phyloP scores from a whole-genome alignment of 495 filamentous ascomycete genomes.

The Xylaria telfairii region DNA sequence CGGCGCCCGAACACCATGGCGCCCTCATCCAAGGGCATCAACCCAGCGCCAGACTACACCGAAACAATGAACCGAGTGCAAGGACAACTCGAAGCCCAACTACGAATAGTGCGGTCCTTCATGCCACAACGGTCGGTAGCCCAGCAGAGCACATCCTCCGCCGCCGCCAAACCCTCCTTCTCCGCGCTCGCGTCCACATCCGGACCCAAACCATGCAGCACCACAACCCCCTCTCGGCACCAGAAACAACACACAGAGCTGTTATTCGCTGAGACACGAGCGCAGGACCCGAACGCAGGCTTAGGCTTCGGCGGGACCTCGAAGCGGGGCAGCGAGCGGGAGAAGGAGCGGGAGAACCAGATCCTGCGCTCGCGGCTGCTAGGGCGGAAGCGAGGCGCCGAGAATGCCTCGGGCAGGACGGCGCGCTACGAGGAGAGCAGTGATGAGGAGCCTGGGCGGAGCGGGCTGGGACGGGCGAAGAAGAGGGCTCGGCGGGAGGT shows the following conservation, averaged over 20 bases:
- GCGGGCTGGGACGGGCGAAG: conserved; percentile 58
- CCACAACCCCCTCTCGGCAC: too few relatives aligned
- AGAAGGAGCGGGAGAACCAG: conserved; percentile 30
- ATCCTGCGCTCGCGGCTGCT: conserved; percentile 41
- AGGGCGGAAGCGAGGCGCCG: conserved; percentile 33
- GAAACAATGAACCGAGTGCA: conserved; percentile 46
- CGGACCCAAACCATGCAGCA: too few relatives aligned
- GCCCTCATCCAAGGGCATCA: conserved; percentile 33
- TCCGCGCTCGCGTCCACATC: conserved; percentile 38
- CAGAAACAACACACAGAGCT: conserved; percentile 28
- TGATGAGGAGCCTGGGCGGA: conserved; percentile 68
- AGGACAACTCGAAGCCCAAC: conserved; percentile 34
- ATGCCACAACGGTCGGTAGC: conserved; percentile 27
- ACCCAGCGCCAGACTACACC: conserved; percentile 43
- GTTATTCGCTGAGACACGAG: conserved; percentile 37
- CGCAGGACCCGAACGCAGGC: conserved; percentile 45
- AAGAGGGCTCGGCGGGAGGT: conserved; percentile 26
- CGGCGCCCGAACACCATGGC: conserved; percentile 29
- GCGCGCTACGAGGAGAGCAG: conserved; percentile 48
- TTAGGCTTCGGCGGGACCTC: conserved; percentile 35
- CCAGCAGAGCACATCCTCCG: background rate
- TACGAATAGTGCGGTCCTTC: conserved; percentile 33
- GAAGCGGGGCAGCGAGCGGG: conserved; percentile 4
- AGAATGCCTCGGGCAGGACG: conserved; percentile 11
- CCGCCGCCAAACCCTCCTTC: conserved; percentile 30